These are phyloP conservation scores for Diaporthe citrichinensis DNA, from an alignment of 2,329 filamentous ascomycete genomes.

Conservation along the genomic window DNA sequence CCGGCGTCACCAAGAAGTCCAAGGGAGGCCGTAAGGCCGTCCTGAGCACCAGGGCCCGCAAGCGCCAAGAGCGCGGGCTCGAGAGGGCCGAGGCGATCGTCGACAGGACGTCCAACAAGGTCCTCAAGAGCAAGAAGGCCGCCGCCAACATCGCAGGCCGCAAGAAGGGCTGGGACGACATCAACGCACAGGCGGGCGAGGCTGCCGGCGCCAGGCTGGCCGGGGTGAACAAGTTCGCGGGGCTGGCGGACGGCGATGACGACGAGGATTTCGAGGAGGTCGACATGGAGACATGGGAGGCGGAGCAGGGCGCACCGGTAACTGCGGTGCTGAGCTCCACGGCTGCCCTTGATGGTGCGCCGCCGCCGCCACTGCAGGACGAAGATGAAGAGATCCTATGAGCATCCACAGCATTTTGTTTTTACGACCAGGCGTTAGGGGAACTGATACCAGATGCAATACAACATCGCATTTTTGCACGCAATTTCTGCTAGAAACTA, in stretches of 20 bases:
- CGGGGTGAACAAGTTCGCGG: constrained; percentile 39
- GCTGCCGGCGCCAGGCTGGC: constrained; percentile 44
- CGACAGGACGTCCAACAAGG: constrained; percentile 70
- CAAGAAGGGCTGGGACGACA: constrained; percentile 70
- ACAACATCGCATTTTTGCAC: constrained; percentile 22
- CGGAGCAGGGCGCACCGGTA: constrained; percentile 37
- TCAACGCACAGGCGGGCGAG: constrained; percentile 60
- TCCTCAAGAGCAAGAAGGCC: constrained; percentile 67
- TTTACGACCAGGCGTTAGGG: constrained; percentile 40
- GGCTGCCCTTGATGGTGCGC: neutral
- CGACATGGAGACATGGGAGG: constrained; percentile 45
- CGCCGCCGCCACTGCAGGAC: constrained; percentile 22
- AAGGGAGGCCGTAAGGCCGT: constrained; percentile 69
- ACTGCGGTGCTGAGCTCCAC: neutral
- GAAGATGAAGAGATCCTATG: constrained; percentile 40
- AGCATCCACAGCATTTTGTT: constrained; percentile 28
- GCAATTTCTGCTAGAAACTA: neutral
- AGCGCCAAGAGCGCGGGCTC: constrained; percentile 69
- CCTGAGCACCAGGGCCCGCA: constrained; percentile 68
- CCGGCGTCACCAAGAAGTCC: constrained; percentile 78
- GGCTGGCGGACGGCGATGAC: constrained; percentile 41
- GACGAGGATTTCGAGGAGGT: constrained; percentile 38
- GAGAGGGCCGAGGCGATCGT: constrained; percentile 72
- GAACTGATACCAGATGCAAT: constrained; percentile 39
- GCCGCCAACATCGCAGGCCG: constrained; percentile 63